phyloP scores from a whole-genome alignment of 2,329 filamentous ascomycete species.

The Pseudocercospora fuligena region DNA sequence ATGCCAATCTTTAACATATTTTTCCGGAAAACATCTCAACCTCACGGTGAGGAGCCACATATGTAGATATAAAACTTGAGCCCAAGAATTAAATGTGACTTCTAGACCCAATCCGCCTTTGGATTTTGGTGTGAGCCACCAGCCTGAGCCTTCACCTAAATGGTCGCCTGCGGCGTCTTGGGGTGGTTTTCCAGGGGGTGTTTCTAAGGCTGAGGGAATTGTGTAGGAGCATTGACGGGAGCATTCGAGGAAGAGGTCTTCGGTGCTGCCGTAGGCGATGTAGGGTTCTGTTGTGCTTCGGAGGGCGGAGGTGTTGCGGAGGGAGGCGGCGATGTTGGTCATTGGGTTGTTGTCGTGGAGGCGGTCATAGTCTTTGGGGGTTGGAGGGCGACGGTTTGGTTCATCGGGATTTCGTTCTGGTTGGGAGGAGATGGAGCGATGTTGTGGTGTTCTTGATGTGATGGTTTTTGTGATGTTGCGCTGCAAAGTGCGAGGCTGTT shows the following conservation, averaged over 20 bases:
- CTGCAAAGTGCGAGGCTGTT: not conserved
- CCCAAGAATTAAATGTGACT: conserved; percentile 94
- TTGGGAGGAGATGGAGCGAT: conserved; percentile 15
- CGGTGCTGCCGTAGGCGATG: conserved; percentile 77
- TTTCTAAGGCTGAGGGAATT: conserved; percentile 66
- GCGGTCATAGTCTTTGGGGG: conserved; percentile 20
- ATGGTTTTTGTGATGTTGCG: conserved; percentile 2
- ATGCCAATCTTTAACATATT: conserved; percentile 76
- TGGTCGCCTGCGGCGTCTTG: conserved; percentile 81
- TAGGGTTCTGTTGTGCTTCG: conserved; percentile 66
- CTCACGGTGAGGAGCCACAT: conserved; percentile 89
- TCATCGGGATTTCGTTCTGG: conserved; percentile 14
- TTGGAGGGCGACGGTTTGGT: conserved; percentile 20
- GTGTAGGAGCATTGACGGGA: conserved; percentile 74
- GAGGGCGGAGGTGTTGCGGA: conserved; percentile 38
- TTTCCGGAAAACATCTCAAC: conserved; percentile 75
- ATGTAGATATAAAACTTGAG: conserved; percentile 93
- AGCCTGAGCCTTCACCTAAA: conserved; percentile 72
- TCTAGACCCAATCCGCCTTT: conserved; percentile 64
- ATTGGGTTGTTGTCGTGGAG: conserved; percentile 23
- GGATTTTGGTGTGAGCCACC: conserved; percentile 71
- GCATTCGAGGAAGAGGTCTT: conserved; percentile 78
- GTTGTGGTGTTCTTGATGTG: conserved; percentile 14
- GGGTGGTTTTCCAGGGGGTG: conserved; percentile 69
- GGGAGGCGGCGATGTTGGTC: conserved; percentile 33